Percentiles rank a stretch among this genome's conserved stretches.
Conservation (phyloP, 208 protist species). For the Lotmaria passim region DNA sequence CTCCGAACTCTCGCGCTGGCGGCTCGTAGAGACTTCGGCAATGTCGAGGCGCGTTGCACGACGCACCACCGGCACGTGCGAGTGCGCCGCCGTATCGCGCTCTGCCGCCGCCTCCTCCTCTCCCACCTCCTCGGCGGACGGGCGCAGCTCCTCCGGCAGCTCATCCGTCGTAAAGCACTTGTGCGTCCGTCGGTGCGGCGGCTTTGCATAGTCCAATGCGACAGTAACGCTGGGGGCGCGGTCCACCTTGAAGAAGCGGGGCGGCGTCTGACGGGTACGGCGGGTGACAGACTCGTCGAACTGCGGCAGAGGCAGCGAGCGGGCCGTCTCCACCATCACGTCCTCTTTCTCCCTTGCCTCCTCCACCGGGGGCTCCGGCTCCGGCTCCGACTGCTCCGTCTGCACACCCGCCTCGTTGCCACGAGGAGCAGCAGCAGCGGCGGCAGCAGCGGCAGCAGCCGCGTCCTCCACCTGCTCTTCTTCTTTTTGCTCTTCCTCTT, state of each 20-base stretch:
- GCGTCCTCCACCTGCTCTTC: too few species aligned
- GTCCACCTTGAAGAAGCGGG: background rate
- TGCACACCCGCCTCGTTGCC: constrained; percentile 13
- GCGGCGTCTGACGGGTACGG: background rate
- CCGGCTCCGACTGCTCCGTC: constrained; percentile 3
- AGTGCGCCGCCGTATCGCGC: constrained; percentile 12
- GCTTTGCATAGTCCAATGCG: background rate
- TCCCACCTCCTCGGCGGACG: background rate
- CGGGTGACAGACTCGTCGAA: constrained; percentile 14
- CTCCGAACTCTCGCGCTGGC: constrained; percentile 8
- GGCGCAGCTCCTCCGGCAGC: constrained; percentile 31
- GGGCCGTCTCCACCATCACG: background rate
- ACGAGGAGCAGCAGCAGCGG: too few species aligned
- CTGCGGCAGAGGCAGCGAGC: constrained; percentile 20
- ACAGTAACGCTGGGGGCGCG: background rate
- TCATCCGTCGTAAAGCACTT: constrained; percentile 32
- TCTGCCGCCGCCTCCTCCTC: constrained; percentile 1
- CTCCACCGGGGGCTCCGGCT: constrained; percentile 2
- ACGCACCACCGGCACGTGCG: constrained; percentile 22
- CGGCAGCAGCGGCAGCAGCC: too few species aligned
- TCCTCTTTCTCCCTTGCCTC: background rate
- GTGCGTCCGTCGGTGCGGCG: constrained; percentile 22
- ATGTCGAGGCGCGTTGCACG: constrained; percentile 17
- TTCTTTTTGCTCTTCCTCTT: too few species aligned
- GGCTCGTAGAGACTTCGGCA: constrained; percentile 2